Percentiles rank a stretch among this genome's conserved stretches.
Evolutionary conservation across 1,284 basidiomycete genomes (phyloP).

Genomic region (Marasmius sp.): DNA sequence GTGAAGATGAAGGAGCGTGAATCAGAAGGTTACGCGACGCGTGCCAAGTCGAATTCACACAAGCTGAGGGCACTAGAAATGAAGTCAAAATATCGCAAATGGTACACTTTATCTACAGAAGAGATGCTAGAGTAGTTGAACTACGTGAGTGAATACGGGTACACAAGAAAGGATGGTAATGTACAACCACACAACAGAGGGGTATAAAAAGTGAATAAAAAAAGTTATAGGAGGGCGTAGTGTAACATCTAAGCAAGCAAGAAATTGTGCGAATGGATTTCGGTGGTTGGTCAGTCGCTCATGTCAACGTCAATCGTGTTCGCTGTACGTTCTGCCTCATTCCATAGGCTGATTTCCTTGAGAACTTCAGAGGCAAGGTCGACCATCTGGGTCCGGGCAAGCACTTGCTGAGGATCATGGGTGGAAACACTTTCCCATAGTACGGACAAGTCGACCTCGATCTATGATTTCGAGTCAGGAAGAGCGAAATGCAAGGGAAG

Average conservation of each 20-base stretch:
- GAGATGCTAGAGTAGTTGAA: too few species aligned
- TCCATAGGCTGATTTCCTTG: conserved; percentile 44
- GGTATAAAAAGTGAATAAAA: neutral
- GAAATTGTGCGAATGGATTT: neutral
- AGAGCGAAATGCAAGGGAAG: neutral
- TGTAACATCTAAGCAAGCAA: neutral
- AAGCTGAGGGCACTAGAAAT: neutral
- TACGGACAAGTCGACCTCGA: conserved; percentile 59
- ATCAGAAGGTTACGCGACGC: neutral
- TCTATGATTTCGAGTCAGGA: conserved; percentile 26
- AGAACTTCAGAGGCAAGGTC: conserved; percentile 37
- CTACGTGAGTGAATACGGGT: too few species aligned
- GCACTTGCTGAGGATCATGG: conserved; percentile 46
- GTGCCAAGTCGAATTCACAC: neutral
- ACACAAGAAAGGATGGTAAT: neutral
- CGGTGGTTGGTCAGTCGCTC: conserved; percentile 4
- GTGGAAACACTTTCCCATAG: conserved; percentile 52
- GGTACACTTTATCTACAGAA: neutral
- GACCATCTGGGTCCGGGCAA: conserved; percentile 39
- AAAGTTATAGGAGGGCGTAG: neutral
- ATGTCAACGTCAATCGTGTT: conserved; percentile 18
- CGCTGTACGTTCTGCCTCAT: conserved; percentile 30
- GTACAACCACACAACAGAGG: neutral
- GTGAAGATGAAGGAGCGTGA: neutral
- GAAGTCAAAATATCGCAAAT: neutral